Evolutionary conservation across 108 stramenopile genomes (phyloP).

Genomic region (Schizochytrium sp.): DNA sequence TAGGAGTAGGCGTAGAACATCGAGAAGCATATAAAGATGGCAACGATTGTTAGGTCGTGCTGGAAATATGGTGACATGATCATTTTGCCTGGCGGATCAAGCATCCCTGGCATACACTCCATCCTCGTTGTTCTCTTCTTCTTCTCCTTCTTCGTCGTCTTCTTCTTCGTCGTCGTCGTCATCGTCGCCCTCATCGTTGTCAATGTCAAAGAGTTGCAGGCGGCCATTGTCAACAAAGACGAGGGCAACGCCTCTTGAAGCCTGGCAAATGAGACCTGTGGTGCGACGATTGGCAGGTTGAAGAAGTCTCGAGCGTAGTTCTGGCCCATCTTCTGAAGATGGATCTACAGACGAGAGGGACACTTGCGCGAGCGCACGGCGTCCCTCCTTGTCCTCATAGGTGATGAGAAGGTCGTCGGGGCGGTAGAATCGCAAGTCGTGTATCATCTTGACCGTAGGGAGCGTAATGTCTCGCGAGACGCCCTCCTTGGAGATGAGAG

Average conservation of each 20-base stretch:
- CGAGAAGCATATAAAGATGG: no score
- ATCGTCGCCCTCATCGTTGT: background rate
- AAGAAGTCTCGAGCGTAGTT: background rate
- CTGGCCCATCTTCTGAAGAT: background rate
- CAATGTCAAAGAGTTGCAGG: background rate
- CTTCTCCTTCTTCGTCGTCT: no score
- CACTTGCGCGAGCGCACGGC: background rate
- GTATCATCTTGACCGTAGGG: background rate
- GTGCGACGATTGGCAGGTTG: background rate
- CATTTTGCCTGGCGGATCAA: background rate
- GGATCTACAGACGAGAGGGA: background rate
- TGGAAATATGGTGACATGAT: no score
- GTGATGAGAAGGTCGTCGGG: background rate
- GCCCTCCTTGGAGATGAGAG: background rate
- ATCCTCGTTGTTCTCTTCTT: background rate
- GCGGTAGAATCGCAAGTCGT: background rate
- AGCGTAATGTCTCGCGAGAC: background rate
- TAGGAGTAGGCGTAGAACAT: no score
- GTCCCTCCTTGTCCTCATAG: background rate
- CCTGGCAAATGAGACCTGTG: background rate
- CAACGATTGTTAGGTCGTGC: no score
- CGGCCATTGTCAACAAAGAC: background rate
- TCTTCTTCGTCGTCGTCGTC: background rate
- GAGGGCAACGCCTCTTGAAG: background rate
- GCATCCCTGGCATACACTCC: background rate